Conservation (phyloP, 306 rosid species). For the Vigna hirtella region DNA sequence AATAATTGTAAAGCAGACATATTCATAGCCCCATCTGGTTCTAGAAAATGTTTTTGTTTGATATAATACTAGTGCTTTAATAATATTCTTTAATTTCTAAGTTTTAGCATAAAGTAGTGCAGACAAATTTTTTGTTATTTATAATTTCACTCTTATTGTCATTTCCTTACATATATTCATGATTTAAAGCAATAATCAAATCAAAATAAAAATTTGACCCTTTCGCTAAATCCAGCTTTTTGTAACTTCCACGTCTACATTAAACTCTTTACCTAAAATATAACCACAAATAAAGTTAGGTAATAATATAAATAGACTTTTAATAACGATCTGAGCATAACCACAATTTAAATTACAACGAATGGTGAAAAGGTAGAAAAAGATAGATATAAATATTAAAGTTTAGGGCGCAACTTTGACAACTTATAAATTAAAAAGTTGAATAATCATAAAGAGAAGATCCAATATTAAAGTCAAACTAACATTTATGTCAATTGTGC, state of each 20-base stretch:
- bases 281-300: background rate
- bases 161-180: background rate
- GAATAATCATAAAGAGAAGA: background rate
- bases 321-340: background rate
- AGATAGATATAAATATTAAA: background rate
- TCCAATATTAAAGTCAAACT: background rate
- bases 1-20: too few species aligned
- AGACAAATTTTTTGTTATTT: background rate
- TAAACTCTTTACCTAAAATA: background rate
- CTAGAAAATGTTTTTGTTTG: too few species aligned
- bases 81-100: too few species aligned
- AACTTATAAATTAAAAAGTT: background rate
- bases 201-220: background rate
- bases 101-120: background rate
- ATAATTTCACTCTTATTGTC: background rate
- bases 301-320: background rate
- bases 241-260: background rate
- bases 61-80: too few species aligned
- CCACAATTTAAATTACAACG: background rate
- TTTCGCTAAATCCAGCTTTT: background rate
- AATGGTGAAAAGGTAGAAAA: background rate
- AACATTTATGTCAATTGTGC: background rate
- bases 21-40: too few species aligned
- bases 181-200: background rate
- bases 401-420: background rate